Evolutionary conservation across 345 rosid species (phyloP), one percentile per base, ranked within the genome.

Genomic region (Triadica sebifera): DNA sequence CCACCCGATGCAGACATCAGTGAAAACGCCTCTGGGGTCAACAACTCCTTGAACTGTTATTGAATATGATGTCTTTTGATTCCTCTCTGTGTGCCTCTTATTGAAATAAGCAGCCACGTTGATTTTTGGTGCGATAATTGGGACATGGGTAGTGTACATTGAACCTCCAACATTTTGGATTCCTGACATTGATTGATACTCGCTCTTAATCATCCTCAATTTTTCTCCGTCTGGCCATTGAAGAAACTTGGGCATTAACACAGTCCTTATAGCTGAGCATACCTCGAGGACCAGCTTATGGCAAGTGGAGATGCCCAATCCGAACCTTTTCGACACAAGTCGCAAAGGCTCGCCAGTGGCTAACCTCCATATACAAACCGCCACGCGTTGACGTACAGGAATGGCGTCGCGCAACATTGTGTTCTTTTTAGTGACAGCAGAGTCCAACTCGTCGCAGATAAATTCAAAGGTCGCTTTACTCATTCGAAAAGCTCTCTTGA

Each of bases 291-390:
- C 92, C 19, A 92, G 89, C 77, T 92, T 92, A 71, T 92, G 97
- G 75, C 97, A 92, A 20, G 97, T 92, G 9, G 97, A 92, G 61
- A 92, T 90, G 20, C 97, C 97, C 25, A 92, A 75, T 1, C 97
- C 97, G 75, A 92, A 90, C n/a, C 88, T 86, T 71, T 86, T 90
- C 16, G 97, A 92, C 49, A 92, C 97, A 50, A 89, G 86, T 43
- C 97, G 84, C 0, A 92, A 87, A 8, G 97, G 93, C 76, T 91
- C 95, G 1, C 97, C 96, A 0, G 90, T 90, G 11, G 97, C 97
- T 57, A 92, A 69, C 85, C 97, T 79, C 96, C 96, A 92, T 58
- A 92, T 85, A 80, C 97, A 92, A 58, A 92, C 95, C n/a, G 92
- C 97, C 0, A 92, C 88, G 60, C 97, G 89, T 71, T 92, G 93